A percentile compares a stretch with the other conserved stretches of the same genome.
Evolutionary conservation across 331 rosid species (phyloP).

Genomic region (Phaseolus coccineus): DNA sequence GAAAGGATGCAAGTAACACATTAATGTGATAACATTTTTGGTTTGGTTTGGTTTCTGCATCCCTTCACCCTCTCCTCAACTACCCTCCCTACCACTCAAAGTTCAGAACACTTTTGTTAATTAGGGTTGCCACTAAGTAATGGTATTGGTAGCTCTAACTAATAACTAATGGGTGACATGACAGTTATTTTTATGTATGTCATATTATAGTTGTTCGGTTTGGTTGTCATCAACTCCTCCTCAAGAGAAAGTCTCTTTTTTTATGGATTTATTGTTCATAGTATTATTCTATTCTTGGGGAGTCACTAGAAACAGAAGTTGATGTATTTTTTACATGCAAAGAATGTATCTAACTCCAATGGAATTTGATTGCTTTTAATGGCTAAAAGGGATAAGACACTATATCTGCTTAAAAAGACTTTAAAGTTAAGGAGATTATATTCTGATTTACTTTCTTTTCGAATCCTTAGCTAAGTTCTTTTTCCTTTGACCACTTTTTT

Average conservation of each 20-base stretch:
- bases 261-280: not conserved
- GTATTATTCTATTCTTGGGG: constrained; percentile 3
- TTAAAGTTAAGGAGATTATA: constrained; percentile 47
- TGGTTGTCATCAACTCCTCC: constrained; percentile 40
- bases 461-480: constrained; percentile 25
- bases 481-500: constrained; percentile 10
- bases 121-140: constrained; percentile 2
- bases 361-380: not conserved
- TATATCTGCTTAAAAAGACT: constrained; percentile 52
- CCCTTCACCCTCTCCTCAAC: not conserved
- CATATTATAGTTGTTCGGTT: constrained; percentile 32
- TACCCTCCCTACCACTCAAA: not conserved
- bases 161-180: constrained; percentile 13
- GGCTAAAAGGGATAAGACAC: constrained; percentile 30
- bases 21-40: not conserved
- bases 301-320: not conserved
- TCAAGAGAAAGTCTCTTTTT: not conserved
- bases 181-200: not conserved
- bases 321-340: not conserved
- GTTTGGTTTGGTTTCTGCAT: not conserved
- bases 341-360: not conserved
- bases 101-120: not conserved
- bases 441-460: constrained; percentile 12
- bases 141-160: constrained; percentile 41
- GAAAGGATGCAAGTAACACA: not conserved